Evolutionary conservation across 192 early-diverging fungal species (phyloP), one percentile per base, ranked within the genome.

Genomic region (Coemansia sp.): DNA sequence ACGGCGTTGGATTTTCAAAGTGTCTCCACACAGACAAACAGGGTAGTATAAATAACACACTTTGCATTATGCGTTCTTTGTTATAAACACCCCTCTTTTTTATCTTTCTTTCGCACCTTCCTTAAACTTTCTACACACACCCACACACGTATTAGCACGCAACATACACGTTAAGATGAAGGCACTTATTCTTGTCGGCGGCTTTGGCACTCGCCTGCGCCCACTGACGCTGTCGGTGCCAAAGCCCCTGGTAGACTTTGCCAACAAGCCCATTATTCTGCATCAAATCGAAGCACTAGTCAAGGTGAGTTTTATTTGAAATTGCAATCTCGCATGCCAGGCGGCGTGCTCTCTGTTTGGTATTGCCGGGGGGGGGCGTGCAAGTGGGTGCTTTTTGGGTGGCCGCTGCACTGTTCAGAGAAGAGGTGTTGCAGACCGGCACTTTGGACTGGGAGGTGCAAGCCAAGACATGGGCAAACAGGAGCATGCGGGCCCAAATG

Each of bases 181-280:
- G 70, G 88, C 88, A 51, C 83, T 90, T 74, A 87, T 90, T 81
- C 88, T 90, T 44, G 88, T 90, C 62, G 88, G 88, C 69, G 88
- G 97, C 49, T 99, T 95, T 74, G 97, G 97, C 64, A 99, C 97
- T 45, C 91, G 97, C 71, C 87, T 99, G 66, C 87, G 97, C 33
- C 97, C 97, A 40, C 84, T 99, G 50, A 99, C 97, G 14, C 82
- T 99, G 53, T 88, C 95, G 41, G 81, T 94, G 40, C 97, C 97
- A 55, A 99, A 99, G 81, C 97, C 97, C 43, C 83, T 99, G 45
- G 95, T 99, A n/a, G 95, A 99, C 80, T 99, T 99, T 80, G 92
- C 91, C 35, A 99, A 99, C 84, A 90, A 85, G 75, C 95, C 92
- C 54, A 97, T 99, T 91, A 96, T 99, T 79, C 83, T 95, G 55